Percentiles rank a stretch among this genome's conserved stretches.
These are phyloP conservation scores for Syzygium syzygioides DNA, from an alignment of 441 rosid genomes.

Conservation along the genomic window DNA sequence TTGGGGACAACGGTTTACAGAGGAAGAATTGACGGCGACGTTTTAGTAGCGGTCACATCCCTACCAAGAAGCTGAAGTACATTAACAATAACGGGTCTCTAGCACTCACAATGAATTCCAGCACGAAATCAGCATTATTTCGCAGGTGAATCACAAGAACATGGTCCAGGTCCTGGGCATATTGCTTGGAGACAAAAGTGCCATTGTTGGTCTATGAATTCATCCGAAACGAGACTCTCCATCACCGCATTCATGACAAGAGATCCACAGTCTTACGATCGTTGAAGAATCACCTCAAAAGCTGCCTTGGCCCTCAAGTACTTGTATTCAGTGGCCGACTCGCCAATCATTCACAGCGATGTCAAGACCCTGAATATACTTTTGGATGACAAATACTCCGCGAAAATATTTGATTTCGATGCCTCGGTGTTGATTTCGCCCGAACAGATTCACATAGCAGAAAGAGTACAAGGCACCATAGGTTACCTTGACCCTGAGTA, in stretches of 20 bases:
- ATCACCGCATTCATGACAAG: not conserved
- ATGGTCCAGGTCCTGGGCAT: not conserved
- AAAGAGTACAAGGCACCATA: not conserved
- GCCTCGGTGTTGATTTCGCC: not conserved
- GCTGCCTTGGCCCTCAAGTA: not conserved
- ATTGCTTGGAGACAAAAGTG: not conserved
- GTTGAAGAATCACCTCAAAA: not conserved
- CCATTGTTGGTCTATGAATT: not conserved
- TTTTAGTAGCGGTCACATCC: no score
- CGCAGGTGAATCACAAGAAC: not conserved
- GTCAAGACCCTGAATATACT: not conserved
- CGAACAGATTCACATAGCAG: accelerated
- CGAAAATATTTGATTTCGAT: not conserved
- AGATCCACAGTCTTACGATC: not conserved
- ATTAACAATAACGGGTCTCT: no score
- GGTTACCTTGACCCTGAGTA: not conserved
- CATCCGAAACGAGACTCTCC: not conserved
- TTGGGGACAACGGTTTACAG: no score
- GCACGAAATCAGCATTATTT: no score
- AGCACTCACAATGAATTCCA: no score
- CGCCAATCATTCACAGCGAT: not conserved
- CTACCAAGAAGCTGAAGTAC: no score
- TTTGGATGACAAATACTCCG: not conserved
- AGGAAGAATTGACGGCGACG: no score
- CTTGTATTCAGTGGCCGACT: not conserved